Conservation (phyloP, 108 stramenopile genomes). For the Schizochytrium sp. region DNA sequence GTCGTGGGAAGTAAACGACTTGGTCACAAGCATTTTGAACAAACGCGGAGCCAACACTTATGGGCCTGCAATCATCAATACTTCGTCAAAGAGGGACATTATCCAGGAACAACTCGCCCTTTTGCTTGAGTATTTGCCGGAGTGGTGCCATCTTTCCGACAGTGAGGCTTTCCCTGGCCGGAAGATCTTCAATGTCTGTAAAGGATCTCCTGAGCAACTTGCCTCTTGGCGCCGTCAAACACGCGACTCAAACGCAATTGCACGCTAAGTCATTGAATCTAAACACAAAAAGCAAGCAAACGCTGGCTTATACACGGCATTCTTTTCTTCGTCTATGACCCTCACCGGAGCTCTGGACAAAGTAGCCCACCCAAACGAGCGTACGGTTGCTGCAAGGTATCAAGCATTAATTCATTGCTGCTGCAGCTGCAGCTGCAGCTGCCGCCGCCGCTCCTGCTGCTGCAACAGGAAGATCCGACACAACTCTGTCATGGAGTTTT, state of each 20-base stretch:
- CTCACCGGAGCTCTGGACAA: too few species aligned
- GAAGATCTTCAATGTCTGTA: conserved; percentile 46
- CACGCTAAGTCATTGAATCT: too few species aligned
- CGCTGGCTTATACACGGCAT: too few species aligned
- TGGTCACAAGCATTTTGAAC: not conserved
- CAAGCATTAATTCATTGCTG: too few species aligned
- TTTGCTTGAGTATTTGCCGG: conserved; percentile 5
- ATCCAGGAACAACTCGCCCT: conserved; percentile 19
- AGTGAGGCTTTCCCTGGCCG: conserved; percentile 12
- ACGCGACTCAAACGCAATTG: not conserved
- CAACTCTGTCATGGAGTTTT: too few species aligned
- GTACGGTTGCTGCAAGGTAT: too few species aligned
- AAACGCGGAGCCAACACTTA: conserved; percentile 37
- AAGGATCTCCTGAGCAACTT: not conserved
- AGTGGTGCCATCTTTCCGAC: conserved; percentile 44
- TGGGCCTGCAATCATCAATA: conserved; percentile 4
- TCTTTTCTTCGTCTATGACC: too few species aligned
- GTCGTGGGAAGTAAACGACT: not conserved
- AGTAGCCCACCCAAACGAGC: too few species aligned
- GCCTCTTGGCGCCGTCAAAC: not conserved
- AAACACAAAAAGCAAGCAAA: too few species aligned
- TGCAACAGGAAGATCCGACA: too few species aligned
- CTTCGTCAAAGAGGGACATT: not conserved
- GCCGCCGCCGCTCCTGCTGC: too few species aligned
- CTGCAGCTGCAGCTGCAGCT: too few species aligned